Evolutionary conservation across 495 filamentous ascomycete genomes (phyloP).

Genomic region (Tuber umbilicatum): DNA sequence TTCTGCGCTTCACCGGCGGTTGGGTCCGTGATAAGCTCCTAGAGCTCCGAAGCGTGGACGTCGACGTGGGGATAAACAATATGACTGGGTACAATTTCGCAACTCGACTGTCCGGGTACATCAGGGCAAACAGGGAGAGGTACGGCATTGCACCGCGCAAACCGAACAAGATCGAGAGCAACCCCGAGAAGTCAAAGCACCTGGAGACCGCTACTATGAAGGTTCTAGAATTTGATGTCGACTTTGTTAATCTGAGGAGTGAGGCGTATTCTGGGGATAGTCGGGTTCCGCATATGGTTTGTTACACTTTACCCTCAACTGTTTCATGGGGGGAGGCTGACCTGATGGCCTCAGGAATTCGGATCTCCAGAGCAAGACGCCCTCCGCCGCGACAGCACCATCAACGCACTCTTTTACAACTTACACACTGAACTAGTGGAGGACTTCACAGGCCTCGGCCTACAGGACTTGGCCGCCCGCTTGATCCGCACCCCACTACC

Average conservation of each 20-base stretch:
- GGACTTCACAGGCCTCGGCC: constrained; percentile 70
- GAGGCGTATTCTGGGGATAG: constrained; percentile 82
- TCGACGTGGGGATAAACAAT: constrained; percentile 88
- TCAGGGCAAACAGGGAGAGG: constrained; percentile 49
- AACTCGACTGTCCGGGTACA: constrained; percentile 53
- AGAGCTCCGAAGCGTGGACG: constrained; percentile 72
- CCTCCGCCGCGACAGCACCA: constrained; percentile 78
- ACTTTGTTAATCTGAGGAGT: constrained; percentile 88
- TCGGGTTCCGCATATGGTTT: constrained; percentile 71
- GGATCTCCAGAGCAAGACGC: constrained; percentile 88
- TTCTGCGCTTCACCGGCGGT: constrained; percentile 88
- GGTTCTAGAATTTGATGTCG: constrained; percentile 81
- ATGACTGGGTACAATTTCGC: constrained; percentile 87
- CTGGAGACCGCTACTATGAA: constrained; percentile 84
- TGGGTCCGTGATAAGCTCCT: constrained; percentile 98
- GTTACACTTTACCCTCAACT: not conserved
- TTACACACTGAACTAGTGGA: constrained; percentile 69
- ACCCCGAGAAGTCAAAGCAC: constrained; percentile 97
- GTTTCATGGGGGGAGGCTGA: not conserved
- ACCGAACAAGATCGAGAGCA: constrained; percentile 72
- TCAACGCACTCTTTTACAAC: constrained; percentile 97
- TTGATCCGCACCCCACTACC: constrained; percentile 81
- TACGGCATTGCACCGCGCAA: constrained; percentile 46
- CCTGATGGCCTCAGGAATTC: constrained; percentile 53
- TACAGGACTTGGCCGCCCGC: constrained; percentile 63